Base-by-base conservation (phyloP, 345 rosid genomes). In the Geranium brycei region DNA sequence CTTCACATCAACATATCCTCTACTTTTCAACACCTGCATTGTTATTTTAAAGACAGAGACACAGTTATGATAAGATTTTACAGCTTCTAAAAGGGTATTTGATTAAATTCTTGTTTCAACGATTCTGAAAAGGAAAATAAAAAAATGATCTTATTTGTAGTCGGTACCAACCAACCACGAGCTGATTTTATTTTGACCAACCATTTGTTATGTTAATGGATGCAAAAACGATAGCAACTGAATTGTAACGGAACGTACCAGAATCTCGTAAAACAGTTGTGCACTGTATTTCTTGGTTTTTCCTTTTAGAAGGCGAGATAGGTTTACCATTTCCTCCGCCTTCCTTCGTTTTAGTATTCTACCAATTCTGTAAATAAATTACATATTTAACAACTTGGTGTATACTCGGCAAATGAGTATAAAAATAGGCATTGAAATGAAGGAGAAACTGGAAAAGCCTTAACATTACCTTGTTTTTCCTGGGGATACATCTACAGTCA, bases 241-340 rank as follows among this genome's bases (percentile, higher is more conserved):
- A 17, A n/a, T 55, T 38, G 17, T 18, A 28, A 32, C n/a, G 7
- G 17, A 55, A 5, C 74, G 19, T 82, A 93, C 99, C 88, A 93
- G 72, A 75, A 86, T 85, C 76, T 93, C 97, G 62, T 86, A 89
- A 78, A 93, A 93, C 74, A 93, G 71, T 74, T 81, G 78, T 51
- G 87, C 91, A 63, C 80, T 79, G 72, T 77, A 81, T 72, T 79
- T 81, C 73, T 68, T 72, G 55, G 84, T 85, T 79, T 75, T 86
- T 68, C 89, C 83, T 64, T 67, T 66, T 69, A 81, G 69, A 38
- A 87, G 70, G 28, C 62, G 78, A 61, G 70, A 71, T 69, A 93
- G 70, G 55, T 77, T 78, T 70, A 82, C 80, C 5, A 62, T 77
- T 68, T 83, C 95, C 60, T 77, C 81, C 75, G 76, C 82, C 47